Conservation (phyloP, 2,329 filamentous ascomycete species). For the Macrophomina phaseolina region DNA sequence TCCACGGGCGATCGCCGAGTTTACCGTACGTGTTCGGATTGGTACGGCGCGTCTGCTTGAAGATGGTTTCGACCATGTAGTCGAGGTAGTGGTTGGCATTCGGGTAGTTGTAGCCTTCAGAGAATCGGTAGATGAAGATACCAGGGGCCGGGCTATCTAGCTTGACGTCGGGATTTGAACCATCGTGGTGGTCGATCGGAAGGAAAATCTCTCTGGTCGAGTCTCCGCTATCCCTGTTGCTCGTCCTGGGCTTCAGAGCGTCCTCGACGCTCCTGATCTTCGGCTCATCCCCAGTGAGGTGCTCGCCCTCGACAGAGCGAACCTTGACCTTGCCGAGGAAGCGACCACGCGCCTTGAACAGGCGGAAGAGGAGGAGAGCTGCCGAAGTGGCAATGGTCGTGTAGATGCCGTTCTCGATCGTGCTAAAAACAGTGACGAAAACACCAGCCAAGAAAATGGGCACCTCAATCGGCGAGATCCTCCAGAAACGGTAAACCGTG, state of each 20-base stretch:
- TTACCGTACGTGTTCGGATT: slow-evolving; percentile 68
- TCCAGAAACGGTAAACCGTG: slow-evolving; percentile 94
- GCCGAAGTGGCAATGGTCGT: slow-evolving; percentile 78
- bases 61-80: slow-evolving; percentile 57
- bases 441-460: slow-evolving; percentile 94
- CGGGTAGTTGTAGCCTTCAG: slow-evolving; percentile 94
- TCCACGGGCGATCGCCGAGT: slow-evolving; percentile 77
- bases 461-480: slow-evolving; percentile 86
- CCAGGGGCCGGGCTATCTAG: slow-evolving; percentile 86
- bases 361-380: slow-evolving; percentile 79
- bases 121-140: slow-evolving; percentile 94
- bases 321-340: slow-evolving; percentile 86
- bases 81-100: slow-evolving; percentile 91
- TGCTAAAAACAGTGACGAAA: slow-evolving; percentile 83
- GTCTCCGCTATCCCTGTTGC: slow-evolving; percentile 48
- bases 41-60: slow-evolving; percentile 73
- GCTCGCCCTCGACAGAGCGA: slow-evolving; percentile 81
- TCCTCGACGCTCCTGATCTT: slow-evolving; percentile 46
- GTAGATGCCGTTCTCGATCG: slow-evolving; percentile 93
- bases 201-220: slow-evolving; percentile 80
- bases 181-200: slow-evolving; percentile 85
- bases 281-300: slow-evolving; percentile 69
- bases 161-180: slow-evolving; percentile 82
- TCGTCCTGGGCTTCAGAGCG: slow-evolving; percentile 24
- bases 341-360: slow-evolving; percentile 79